Conservation (phyloP, 192 early-diverging fungal species). For the Geosiphon pyriformis region DNA sequence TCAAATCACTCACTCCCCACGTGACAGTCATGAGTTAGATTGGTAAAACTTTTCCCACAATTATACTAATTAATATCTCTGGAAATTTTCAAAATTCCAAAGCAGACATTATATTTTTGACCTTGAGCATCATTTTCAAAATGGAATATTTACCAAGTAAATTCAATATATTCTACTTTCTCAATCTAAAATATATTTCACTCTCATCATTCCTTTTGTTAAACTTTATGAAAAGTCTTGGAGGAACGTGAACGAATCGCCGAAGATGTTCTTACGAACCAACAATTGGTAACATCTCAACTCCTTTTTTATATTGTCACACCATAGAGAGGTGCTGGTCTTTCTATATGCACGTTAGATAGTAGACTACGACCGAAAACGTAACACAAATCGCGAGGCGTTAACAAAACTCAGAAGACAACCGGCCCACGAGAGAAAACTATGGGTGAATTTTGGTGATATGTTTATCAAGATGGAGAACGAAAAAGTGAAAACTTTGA, state of each 20-base stretch:
- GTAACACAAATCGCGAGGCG: slow-evolving; percentile 54
- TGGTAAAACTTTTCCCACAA: no score
- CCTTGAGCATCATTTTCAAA: no score
- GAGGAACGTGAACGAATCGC: slow-evolving; percentile 44
- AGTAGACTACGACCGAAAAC: slow-evolving; percentile 51
- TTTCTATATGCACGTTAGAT: slow-evolving; percentile 28
- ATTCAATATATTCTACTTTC: no score
- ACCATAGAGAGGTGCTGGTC: no score
- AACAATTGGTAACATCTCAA: slow-evolving; percentile 43
- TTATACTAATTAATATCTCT: no score
- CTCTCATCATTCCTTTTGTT: no score
- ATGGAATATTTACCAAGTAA: no score
- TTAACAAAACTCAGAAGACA: slow-evolving; percentile 42
- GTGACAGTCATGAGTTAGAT: no score
- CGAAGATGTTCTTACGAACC: slow-evolving; percentile 53
- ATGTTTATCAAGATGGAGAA: slow-evolving; percentile 55
- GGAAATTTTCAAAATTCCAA: no score
- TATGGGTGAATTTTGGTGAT: slow-evolving; percentile 55
- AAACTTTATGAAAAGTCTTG: no score
- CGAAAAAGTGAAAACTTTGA: slow-evolving; percentile 40
- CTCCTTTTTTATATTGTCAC: slow-evolving; percentile 1
- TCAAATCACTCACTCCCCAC: slow-evolving; percentile 28
- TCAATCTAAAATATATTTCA: no score
- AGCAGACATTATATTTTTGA: no score
- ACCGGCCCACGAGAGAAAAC: slow-evolving; percentile 36